Percentiles rank a stretch among this genome's conserved stretches.
phyloP scores from a whole-genome alignment of 352 stramenopile genomes.

The Phytophthora rubi region DNA sequence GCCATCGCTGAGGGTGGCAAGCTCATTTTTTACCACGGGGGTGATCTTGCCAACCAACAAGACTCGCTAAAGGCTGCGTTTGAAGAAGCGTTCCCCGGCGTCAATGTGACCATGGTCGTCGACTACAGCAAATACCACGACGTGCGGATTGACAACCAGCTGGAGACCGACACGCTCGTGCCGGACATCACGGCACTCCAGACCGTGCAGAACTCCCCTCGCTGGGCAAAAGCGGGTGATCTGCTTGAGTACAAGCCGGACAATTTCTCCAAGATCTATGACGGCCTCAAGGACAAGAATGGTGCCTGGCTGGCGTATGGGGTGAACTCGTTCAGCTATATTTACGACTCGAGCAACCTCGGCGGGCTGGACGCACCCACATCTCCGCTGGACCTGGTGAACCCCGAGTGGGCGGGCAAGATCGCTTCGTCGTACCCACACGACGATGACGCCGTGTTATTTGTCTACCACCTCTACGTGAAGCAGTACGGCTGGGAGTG shows the following conservation, averaged over 20 bases:
- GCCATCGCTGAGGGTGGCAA: constrained; percentile 53
- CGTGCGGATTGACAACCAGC: constrained; percentile 64
- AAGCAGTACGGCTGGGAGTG: constrained; percentile 48
- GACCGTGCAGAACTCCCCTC: constrained; percentile 56
- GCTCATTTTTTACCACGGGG: constrained; percentile 52
- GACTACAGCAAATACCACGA: constrained; percentile 65
- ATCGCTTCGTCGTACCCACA: constrained; percentile 57
- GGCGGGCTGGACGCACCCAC: constrained; percentile 18
- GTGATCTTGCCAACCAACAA: constrained; percentile 40
- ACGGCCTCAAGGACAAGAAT: constrained; percentile 35
- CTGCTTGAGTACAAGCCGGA: constrained; percentile 57
- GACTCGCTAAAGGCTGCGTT: constrained; percentile 27
- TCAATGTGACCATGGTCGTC: constrained; percentile 60
- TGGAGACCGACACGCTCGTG: constrained; percentile 50
- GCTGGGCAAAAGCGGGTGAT: constrained; percentile 41
- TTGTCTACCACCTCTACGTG: constrained; percentile 34
- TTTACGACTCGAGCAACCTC: constrained; percentile 38
- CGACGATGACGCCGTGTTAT: constrained; percentile 54
- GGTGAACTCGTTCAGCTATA: constrained; percentile 44
- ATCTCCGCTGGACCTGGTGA: constrained; percentile 33
- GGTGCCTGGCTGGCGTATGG: constrained; percentile 42
- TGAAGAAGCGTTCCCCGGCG: constrained; percentile 40
- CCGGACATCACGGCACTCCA: constrained; percentile 48
- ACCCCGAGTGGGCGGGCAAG: constrained; percentile 40
- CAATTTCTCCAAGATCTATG: constrained; percentile 58